Evolutionary conservation across 163 green algal genomes (phyloP).

Genomic region (Chlorella variabilis): DNA sequence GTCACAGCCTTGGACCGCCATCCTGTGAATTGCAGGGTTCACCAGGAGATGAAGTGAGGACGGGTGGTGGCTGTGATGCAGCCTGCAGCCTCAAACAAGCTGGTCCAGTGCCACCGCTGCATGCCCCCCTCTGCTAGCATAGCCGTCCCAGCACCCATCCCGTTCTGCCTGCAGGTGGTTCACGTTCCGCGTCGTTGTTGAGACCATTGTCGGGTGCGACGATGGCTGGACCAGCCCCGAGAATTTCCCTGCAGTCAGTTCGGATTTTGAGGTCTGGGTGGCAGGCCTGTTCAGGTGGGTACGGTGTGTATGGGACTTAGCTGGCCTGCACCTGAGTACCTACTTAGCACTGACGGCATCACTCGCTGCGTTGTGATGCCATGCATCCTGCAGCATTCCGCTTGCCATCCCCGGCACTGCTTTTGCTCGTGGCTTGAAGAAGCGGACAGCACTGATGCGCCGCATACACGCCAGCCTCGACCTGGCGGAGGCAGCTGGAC

Average conservation of each 20-base stretch:
- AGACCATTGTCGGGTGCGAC: constrained; percentile 20
- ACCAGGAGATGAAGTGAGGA: too few relatives aligned
- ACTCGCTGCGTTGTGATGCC: too few relatives aligned
- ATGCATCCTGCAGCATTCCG: not conserved
- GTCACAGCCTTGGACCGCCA: too few relatives aligned
- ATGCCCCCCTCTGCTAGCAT: too few relatives aligned
- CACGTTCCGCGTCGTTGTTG: constrained; percentile 22
- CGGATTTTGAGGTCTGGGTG: constrained; percentile 29
- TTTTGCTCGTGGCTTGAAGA: constrained; percentile 26
- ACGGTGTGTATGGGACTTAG: too few relatives aligned
- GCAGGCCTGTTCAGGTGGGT: constrained; percentile 40
- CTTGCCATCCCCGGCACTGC: constrained; percentile 23
- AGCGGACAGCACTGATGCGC: not conserved
- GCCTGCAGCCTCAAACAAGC: too few relatives aligned
- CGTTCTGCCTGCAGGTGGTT: constrained; percentile 5
- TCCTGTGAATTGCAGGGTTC: too few relatives aligned
- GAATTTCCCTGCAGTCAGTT: not conserved
- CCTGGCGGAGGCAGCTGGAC: not conserved
- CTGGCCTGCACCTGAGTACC: too few relatives aligned
- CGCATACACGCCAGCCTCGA: constrained; percentile 30
- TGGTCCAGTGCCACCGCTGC: too few relatives aligned
- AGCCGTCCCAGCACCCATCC: too few relatives aligned
- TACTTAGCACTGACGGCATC: too few relatives aligned
- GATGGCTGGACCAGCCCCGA: not conserved
- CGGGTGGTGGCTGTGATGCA: too few relatives aligned